A percentile compares a stretch with the other conserved stretches of the same genome.
phyloP scores from a whole-genome alignment of 2,329 filamentous ascomycete genomes.

The Dactylellina leptospora region DNA sequence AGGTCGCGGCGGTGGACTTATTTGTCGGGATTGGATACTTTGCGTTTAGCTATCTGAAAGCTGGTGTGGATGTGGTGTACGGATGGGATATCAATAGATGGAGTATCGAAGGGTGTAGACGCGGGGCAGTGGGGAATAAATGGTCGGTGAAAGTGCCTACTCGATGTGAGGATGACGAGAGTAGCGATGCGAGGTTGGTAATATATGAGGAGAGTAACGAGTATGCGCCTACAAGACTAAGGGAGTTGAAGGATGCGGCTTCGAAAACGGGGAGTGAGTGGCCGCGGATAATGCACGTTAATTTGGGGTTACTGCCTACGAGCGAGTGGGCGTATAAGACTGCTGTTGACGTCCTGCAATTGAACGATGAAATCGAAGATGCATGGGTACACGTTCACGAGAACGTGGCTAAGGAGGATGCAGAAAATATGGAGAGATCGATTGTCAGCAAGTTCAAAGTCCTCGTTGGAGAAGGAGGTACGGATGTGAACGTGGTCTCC shows the following conservation, averaged over 20 bases:
- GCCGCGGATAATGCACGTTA: constrained; percentile 66
- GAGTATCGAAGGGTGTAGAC: constrained; percentile 81
- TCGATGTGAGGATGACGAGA: constrained; percentile 59
- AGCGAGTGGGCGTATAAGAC: constrained; percentile 67
- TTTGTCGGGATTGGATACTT: constrained; percentile 97
- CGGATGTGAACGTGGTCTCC: constrained; percentile 49
- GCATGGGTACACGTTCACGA: constrained; percentile 74
- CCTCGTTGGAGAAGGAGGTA: constrained; percentile 26
- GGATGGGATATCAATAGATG: constrained; percentile 93
- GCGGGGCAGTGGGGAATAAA: constrained; percentile 75
- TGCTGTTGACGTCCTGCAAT: constrained; percentile 63
- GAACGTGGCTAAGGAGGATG: constrained; percentile 69
- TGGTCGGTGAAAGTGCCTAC: constrained; percentile 70
- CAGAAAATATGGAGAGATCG: constrained; percentile 59
- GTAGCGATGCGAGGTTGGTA: constrained; percentile 65
- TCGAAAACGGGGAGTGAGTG: background rate
- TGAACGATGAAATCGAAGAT: constrained; percentile 54
- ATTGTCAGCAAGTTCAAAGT: constrained; percentile 54
- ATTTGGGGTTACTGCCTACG: constrained; percentile 71
- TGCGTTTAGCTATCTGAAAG: constrained; percentile 79
- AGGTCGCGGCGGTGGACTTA: constrained; percentile 71
- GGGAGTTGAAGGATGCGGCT: constrained; percentile 58
- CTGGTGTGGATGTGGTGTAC: constrained; percentile 74
- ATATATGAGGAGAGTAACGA: constrained; percentile 76
- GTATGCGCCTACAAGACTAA: constrained; percentile 63